phyloP scores from a whole-genome alignment of 805 yeast genomes.

The Wickerhamiella siamensis region DNA sequence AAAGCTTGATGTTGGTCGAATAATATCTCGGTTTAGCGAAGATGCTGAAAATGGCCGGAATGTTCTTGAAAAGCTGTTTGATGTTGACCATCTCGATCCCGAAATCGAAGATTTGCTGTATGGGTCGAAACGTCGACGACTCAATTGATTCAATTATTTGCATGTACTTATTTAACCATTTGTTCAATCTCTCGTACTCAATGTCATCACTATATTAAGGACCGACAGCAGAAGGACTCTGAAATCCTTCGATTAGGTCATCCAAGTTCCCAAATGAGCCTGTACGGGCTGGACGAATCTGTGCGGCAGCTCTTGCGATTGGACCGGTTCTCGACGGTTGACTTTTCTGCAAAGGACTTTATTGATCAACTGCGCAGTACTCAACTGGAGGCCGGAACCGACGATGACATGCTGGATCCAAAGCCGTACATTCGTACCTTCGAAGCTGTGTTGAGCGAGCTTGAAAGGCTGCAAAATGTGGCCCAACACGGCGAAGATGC shows the following conservation, averaged over 20 bases:
- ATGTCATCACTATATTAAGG: too few relatives aligned
- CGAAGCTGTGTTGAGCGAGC: conserved; percentile 66
- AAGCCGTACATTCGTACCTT: conserved; percentile 90
- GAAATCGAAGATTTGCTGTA: neutral
- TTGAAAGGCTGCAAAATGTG: conserved; percentile 46
- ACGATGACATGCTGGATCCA: conserved; percentile 47
- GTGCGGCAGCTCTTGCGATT: conserved; percentile 21
- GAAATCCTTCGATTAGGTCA: neutral
- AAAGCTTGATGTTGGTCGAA: neutral
- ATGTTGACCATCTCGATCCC: neutral
- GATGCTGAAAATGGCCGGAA: neutral
- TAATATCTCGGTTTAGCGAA: neutral
- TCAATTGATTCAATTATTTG: too few relatives aligned
- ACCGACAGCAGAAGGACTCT: too few relatives aligned
- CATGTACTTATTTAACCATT: too few relatives aligned
- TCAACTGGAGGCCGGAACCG: conserved; percentile 29
- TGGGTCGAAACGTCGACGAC: neutral
- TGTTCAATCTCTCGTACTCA: too few relatives aligned
- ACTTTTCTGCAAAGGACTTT: conserved; percentile 58
- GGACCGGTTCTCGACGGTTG: conserved; percentile 21
- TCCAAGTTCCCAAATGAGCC: conserved; percentile 10
- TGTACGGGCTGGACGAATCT: conserved; percentile 24
- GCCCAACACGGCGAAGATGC: conserved; percentile 36
- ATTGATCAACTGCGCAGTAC: conserved; percentile 65
- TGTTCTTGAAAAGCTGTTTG: neutral